Evolutionary conservation across 2,329 filamentous ascomycete genomes (phyloP).

Genomic region (Colletotrichum lupini): DNA sequence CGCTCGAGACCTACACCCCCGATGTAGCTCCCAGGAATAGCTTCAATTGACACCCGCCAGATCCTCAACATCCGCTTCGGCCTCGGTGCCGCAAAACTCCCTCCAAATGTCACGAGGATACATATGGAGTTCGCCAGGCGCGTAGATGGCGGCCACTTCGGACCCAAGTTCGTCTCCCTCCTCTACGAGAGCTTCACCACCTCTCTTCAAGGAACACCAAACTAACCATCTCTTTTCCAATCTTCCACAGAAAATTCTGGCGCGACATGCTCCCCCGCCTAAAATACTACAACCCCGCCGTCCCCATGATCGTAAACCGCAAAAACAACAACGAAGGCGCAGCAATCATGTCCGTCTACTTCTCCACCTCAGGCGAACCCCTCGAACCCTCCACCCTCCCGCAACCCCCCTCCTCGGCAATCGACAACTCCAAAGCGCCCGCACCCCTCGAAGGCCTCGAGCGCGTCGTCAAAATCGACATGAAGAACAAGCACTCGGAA

Average conservation of each 20-base stretch:
- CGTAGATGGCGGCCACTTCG: constrained; percentile 75
- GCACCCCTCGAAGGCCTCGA: constrained; percentile 57
- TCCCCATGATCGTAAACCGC: constrained; percentile 86
- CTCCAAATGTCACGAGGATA: constrained; percentile 79
- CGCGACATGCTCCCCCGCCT: constrained; percentile 82
- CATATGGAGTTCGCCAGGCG: constrained; percentile 77
- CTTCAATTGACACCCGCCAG: constrained; percentile 56
- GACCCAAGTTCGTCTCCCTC: constrained; percentile 69
- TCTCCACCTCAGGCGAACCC: constrained; percentile 52
- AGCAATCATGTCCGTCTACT: constrained; percentile 74
- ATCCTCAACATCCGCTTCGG: constrained; percentile 81
- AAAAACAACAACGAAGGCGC: constrained; percentile 65
- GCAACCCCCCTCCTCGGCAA: constrained; percentile 59
- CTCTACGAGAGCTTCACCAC: constrained; percentile 36
- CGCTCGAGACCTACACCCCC: not conserved
- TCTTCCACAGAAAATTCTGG: constrained; percentile 82
- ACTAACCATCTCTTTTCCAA: constrained; percentile 35
- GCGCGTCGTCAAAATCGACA: constrained; percentile 66
- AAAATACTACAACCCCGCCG: constrained; percentile 91
- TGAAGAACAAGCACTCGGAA: constrained; percentile 70
- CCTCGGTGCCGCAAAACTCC: constrained; percentile 84
- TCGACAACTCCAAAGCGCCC: constrained; percentile 60
- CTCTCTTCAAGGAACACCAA: constrained; percentile 40
- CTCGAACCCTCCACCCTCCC: constrained; percentile 44
- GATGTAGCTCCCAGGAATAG: not conserved